Evolutionary conservation across 352 stramenopile species (phyloP).

Genomic region (Phytophthora sp.): DNA sequence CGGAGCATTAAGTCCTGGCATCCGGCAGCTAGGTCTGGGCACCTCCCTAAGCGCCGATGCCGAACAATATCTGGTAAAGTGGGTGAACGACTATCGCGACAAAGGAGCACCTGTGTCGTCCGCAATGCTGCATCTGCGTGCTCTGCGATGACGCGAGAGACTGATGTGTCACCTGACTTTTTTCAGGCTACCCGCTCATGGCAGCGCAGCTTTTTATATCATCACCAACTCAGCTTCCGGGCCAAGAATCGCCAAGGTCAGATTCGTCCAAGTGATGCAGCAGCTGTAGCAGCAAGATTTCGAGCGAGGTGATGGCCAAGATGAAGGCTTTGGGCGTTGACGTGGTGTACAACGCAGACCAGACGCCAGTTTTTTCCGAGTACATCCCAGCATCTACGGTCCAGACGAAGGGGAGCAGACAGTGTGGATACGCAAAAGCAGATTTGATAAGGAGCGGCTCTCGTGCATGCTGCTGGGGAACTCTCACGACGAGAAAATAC

Average conservation of each 20-base stretch:
- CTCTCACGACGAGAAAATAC: too few relatives aligned
- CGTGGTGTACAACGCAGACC: conserved; percentile 22
- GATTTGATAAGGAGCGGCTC: conserved; percentile 14
- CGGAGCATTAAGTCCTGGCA: background rate
- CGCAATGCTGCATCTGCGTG: background rate
- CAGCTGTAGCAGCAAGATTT: background rate
- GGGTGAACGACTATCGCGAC: background rate
- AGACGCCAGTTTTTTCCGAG: conserved; percentile 28
- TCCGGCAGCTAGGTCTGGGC: background rate
- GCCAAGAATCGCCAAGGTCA: background rate
- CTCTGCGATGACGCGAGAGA: background rate
- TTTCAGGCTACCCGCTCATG: background rate
- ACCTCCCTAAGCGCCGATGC: background rate
- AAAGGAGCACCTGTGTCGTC: background rate
- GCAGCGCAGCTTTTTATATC: background rate
- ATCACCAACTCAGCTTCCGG: background rate
- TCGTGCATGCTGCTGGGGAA: conserved; percentile 24
- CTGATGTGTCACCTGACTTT: background rate
- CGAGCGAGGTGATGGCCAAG: background rate
- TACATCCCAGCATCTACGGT: conserved; percentile 13
- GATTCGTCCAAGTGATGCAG: too few relatives aligned
- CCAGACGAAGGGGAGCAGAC: background rate
- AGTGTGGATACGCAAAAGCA: conserved; percentile 10
- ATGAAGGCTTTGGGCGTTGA: too few relatives aligned
- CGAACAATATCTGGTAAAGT: background rate